phyloP scores from a whole-genome alignment of 2,329 filamentous ascomycete species.

The Xylaria sp. region DNA sequence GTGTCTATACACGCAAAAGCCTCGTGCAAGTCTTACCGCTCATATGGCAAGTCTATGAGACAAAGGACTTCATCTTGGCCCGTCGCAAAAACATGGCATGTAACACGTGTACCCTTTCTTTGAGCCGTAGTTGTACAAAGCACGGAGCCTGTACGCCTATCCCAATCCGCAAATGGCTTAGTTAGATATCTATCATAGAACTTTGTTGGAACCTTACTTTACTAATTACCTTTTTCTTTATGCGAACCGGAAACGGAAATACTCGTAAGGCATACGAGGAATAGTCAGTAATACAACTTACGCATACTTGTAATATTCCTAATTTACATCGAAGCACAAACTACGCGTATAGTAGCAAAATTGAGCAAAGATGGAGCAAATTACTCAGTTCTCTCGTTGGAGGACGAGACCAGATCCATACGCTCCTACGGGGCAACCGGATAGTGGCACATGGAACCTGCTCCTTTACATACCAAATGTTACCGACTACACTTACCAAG shows the following conservation, averaged over 20 bases:
- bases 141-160: not conserved
- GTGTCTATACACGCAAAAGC: too few species aligned
- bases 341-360: not conserved
- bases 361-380: not conserved
- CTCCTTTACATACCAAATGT: not conserved
- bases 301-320: not conserved
- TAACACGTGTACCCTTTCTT: not conserved
- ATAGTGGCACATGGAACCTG: not conserved
- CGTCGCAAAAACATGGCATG: not conserved
- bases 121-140: not conserved
- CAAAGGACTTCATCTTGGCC: too few species aligned
- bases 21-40: too few species aligned
- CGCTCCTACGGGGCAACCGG: not conserved
- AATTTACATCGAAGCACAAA: not conserved
- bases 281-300: not conserved
- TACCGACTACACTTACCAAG: not conserved
- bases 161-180: not conserved
- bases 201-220: not conserved
- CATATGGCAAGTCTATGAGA: too few species aligned
- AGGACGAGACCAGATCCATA: not conserved
- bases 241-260: slow-evolving; percentile 1
- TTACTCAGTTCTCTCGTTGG: not conserved
- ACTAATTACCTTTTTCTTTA: not conserved
- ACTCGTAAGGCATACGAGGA: not conserved
- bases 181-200: not conserved